phyloP scores from a whole-genome alignment of 1,284 basidiomycete genomes.

The Austroboletus novae-zelandiae region DNA sequence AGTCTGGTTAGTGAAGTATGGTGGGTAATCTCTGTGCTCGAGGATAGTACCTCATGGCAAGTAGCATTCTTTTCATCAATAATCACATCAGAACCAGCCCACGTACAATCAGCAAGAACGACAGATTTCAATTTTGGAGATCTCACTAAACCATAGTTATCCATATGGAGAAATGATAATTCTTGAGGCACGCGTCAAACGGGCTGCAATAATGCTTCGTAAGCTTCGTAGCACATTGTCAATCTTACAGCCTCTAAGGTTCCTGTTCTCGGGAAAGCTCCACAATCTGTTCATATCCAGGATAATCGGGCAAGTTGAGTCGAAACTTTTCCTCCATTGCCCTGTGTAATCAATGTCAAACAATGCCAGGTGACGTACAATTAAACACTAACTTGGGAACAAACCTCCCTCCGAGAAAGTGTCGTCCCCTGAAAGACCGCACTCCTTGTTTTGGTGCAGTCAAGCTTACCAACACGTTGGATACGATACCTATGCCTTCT shows the following conservation, averaged over 20 bases:
- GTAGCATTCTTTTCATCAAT: too few species aligned
- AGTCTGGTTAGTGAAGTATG: too few species aligned
- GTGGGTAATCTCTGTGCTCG: too few species aligned
- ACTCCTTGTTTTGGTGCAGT: conserved; percentile 95
- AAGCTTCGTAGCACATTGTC: background rate
- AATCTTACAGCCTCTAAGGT: conserved; percentile 9
- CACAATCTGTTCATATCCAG: conserved; percentile 77
- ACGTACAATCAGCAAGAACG: too few species aligned
- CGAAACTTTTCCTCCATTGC: conserved; percentile 67
- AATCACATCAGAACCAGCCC: too few species aligned
- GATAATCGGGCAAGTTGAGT: conserved; percentile 78
- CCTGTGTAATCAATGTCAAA: conserved; percentile 38
- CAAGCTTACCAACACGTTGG: conserved; percentile 84
- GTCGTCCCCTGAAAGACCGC: conserved; percentile 70
- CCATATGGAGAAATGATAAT: too few species aligned
- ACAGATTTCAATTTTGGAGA: too few species aligned
- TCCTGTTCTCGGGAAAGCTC: conserved; percentile 46
- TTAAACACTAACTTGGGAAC: conserved; percentile 68
- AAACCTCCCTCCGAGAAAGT: conserved; percentile 84
- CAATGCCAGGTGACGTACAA: background rate
- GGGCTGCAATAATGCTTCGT: background rate
- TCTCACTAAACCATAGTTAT: too few species aligned
- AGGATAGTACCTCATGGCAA: too few species aligned
- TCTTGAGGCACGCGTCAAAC: too few species aligned
- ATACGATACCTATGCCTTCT: conserved; percentile 56